phyloP scores from a whole-genome alignment of 2,329 filamentous ascomycete genomes.

The Penicillium freii region DNA sequence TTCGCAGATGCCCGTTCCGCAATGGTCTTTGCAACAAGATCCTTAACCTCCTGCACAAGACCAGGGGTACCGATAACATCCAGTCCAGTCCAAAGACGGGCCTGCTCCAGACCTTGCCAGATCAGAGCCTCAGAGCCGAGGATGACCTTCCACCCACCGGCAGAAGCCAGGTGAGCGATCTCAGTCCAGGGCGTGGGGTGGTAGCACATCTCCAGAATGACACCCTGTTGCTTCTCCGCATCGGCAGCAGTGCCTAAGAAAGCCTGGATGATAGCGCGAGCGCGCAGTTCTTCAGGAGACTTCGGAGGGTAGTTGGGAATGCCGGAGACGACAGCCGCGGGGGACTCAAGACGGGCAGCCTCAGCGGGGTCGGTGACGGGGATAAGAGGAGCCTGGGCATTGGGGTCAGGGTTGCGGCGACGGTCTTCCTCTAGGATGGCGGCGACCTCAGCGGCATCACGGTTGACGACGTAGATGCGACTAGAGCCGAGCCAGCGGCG shows the following conservation, averaged over 20 bases:
- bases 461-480: conserved; percentile 73
- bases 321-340: conserved; percentile 69
- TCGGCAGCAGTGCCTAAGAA: conserved; percentile 33
- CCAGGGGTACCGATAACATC: conserved; percentile 57
- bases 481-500: conserved; percentile 66
- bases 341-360: conserved; percentile 56
- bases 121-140: conserved; percentile 74
- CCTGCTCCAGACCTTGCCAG: conserved; percentile 72
- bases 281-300: conserved; percentile 60
- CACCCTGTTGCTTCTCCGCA: conserved; percentile 55
- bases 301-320: conserved; percentile 73
- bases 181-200: conserved; percentile 69
- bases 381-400: conserved; percentile 49
- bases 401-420: conserved; percentile 52
- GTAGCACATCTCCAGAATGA: conserved; percentile 80
- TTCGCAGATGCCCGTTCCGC: conserved; percentile 38
- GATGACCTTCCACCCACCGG: conserved; percentile 69
- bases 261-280: conserved; percentile 52
- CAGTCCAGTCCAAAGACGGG: conserved; percentile 62
- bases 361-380: conserved; percentile 63
- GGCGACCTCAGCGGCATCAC: conserved; percentile 65
- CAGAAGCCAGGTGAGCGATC: conserved; percentile 60
- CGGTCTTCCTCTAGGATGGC: conserved; percentile 62
- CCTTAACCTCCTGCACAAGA: conserved; percentile 57
- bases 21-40: conserved; percentile 48